A percentile compares a stretch with the other conserved stretches of the same genome.
phyloP scores from a whole-genome alignment of 75 land plant species.

The Sequoia sempervirens region DNA sequence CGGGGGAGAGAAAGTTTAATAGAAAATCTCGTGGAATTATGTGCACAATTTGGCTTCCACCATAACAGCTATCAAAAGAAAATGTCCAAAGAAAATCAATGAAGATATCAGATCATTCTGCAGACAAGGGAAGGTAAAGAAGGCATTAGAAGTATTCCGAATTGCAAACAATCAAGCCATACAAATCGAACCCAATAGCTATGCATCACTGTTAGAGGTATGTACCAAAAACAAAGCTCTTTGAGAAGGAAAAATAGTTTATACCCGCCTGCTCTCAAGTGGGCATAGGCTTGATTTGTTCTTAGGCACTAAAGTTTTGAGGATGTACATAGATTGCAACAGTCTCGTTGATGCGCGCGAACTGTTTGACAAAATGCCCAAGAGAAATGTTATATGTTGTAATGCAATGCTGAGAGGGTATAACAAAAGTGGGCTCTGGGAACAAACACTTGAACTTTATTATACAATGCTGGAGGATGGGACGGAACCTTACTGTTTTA shows the following conservation, averaged over 20 bases:
- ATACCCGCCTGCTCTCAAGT: conserved; percentile 8
- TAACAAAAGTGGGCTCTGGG: neutral
- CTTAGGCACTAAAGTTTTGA: conserved; percentile 10
- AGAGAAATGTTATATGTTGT: conserved; percentile 13
- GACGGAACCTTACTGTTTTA: conserved; percentile 9
- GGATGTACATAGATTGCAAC: conserved; percentile 12
- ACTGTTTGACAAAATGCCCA: conserved; percentile 21
- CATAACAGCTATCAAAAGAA: neutral
- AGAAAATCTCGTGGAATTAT: neutral
- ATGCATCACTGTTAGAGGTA: neutral
- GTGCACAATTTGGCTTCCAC: neutral
- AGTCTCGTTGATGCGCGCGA: conserved; percentile 18
- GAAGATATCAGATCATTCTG: neutral
- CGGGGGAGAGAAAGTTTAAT: neutral
- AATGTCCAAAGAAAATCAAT: neutral
- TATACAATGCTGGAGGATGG: conserved; percentile 9
- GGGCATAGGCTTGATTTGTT: conserved; percentile 8
- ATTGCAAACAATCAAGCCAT: neutral
- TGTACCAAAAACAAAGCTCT: conserved; percentile 10
- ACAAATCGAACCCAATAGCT: neutral
- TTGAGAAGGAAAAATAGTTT: conserved; percentile 14
- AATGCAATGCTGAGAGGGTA: conserved; percentile 25
- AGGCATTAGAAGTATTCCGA: neutral
- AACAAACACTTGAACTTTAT: conserved; percentile 13
- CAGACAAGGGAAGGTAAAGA: neutral